Percentiles rank a stretch among this genome's conserved stretches.
phyloP scores from a whole-genome alignment of 768 basidiomycete genomes.

The Butyriboletus loyo region DNA sequence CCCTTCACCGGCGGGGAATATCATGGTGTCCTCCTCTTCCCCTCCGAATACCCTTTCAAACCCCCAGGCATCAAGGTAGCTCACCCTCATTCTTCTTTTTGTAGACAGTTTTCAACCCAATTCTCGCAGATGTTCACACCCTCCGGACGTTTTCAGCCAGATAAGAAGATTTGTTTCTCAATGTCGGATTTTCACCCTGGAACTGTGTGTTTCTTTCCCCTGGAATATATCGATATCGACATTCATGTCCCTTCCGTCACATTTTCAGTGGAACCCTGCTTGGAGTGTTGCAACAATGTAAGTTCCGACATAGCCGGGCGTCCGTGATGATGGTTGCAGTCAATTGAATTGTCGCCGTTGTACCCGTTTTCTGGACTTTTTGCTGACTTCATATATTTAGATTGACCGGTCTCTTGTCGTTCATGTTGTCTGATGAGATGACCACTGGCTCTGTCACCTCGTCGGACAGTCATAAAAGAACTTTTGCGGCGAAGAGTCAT shows the following conservation, averaged over 20 bases:
- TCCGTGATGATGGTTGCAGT: constrained; percentile 15
- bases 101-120: constrained; percentile 6
- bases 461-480: constrained; percentile 72
- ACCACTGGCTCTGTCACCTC: constrained; percentile 91
- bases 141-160: constrained; percentile 85
- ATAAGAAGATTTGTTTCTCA: constrained; percentile 96
- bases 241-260: background rate
- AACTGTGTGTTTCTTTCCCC: constrained; percentile 51
- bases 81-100: background rate
- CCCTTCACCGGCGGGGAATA: constrained; percentile 92
- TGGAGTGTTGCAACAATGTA: constrained; percentile 96
- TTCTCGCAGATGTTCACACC: constrained; percentile 81
- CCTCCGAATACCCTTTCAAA: constrained; percentile 94
- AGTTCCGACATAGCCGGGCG: constrained; percentile 26
- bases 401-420: constrained; percentile 88
- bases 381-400: constrained; percentile 39
- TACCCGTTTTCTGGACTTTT: background rate
- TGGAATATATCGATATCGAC: background rate
- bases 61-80: constrained; percentile 93
- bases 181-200: constrained; percentile 97
- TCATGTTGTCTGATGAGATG: constrained; percentile 96
- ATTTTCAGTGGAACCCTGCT: constrained; percentile 82
- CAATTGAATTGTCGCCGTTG: constrained; percentile 11
- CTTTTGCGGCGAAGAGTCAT: constrained; percentile 78
- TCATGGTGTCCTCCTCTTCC: constrained; percentile 89